Base-by-base conservation (phyloP, 2,329 filamentous ascomycete genomes). In the Exophiala lecanii-corni region DNA sequence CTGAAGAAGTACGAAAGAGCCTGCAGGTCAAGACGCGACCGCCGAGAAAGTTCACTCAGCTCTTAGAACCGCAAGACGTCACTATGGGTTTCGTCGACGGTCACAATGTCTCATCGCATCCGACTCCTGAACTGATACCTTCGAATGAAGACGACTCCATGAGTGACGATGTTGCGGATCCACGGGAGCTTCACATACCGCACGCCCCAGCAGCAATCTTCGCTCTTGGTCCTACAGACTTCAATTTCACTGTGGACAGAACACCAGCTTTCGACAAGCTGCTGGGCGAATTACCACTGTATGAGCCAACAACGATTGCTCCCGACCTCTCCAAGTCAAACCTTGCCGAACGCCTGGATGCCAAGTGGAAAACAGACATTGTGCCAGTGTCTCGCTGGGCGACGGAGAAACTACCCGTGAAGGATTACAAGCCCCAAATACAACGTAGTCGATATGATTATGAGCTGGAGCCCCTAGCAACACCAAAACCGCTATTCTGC, bases 391-490 rank as follows among this genome's bases (percentile, higher is more conserved):
- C 86, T 57, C 95, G 89, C 61, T 95, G 85, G 61, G 83, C 89
- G 1, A 81, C 86, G 45, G 86, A 86, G 6, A 85, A 86, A 54
- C 81, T 97, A 62, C 78, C 81, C 18, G 75, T 94, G 13, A 74
- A 75, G 9, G 70, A 77, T 3, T 74, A 77, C 30, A 77, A 78
- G 2, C 84, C 84, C 6, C 81, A 81, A 0, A 74, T 72, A 39
- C 95, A 89, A 64, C 81, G 81, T 43, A 89, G 87, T 55, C 79
- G 91, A n/a, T 97, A 84, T 57, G 76, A 84, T 42, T 92, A 94
- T 55, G 80, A 87, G 43, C 85, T 92, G 54, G 82, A 82, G 39
- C 79, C 79, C 9, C 75, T 81, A 15, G 72, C 78, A 17, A 79
- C 81, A 23, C 66, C 71, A 36, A 64, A 16, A 56, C 65, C 13